Conservation (phyloP, 352 stramenopile genomes). For the Phytophthora chlamydospora region DNA sequence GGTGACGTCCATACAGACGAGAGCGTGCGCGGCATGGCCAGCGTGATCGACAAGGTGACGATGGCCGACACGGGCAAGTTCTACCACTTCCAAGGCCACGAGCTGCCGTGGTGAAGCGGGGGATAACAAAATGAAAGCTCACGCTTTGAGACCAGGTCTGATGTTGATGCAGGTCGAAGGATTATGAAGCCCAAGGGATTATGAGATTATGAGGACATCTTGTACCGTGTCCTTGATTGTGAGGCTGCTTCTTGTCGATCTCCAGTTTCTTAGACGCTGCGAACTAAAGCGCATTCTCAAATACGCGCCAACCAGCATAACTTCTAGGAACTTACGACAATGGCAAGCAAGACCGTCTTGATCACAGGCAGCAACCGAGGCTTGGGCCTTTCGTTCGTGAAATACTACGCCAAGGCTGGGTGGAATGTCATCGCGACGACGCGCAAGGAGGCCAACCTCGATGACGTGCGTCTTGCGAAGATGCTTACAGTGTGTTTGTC, state of each 20-base stretch:
- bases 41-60: slow-evolving; percentile 37
- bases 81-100: slow-evolving; percentile 45
- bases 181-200: no score
- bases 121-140: not conserved
- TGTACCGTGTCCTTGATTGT: no score
- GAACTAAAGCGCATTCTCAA: no score
- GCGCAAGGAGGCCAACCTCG: slow-evolving; percentile 5
- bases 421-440: slow-evolving; percentile 37
- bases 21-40: slow-evolving; percentile 39
- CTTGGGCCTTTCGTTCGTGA: slow-evolving; percentile 20
- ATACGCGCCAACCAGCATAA: no score
- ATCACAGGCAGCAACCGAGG: slow-evolving; percentile 14
- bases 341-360: slow-evolving; percentile 9
- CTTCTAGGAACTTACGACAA: not conserved
- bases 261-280: no score
- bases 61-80: slow-evolving; percentile 52
- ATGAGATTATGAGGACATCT: no score
- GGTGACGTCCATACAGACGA: slow-evolving; percentile 39
- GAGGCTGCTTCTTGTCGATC: no score
- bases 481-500: not conserved
- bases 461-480: not conserved
- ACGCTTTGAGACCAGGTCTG: not conserved
- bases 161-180: not conserved
- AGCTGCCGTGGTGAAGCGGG: slow-evolving; percentile 50
- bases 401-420: slow-evolving; percentile 41